Evolutionary conservation across 2,329 filamentous ascomycete species (phyloP), one percentile per base, ranked within the genome.

Genomic region (Xylaria sp.): DNA sequence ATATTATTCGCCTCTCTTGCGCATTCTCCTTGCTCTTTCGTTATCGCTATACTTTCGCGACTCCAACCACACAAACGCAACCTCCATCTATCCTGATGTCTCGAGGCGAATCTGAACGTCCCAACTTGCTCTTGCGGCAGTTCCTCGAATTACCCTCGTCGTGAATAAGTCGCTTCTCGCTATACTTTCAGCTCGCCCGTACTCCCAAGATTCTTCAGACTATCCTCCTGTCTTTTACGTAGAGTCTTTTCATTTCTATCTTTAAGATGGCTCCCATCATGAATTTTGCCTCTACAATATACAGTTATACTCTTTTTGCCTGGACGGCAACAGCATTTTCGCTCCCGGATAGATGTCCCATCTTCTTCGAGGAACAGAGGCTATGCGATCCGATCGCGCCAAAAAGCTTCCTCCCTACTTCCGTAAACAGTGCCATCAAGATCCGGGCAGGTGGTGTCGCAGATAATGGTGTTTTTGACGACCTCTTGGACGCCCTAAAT

Each of bases 401-500:
- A 3, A 67, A 66, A 28, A 74, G 74, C 50, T 77, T 77, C 63
- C 56, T 76, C 12, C 74, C 71, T 45, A 28, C 66, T 41, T 60
- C 69, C 39, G 55, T 73, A 20, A 63, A 39, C 9, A 46, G 50
- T 18, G 30, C 55, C n/a, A 32, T 43, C 6, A 68, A 66, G 28
- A 63, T 45, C 9, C 60, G 57, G 32, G n/a, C 45, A 10, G 18
- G 46, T 34, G 69, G 45, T 34, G 52, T 70, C 34, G 73, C 73
- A 8, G 72, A 76, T 23, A 58, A 72, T 10, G 63, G 68, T 43
- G 72, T 81, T 15, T 80, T 88, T 1, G 80, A 83, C 36, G 79
- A 87, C 68, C 82, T 90, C 23, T 81, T 92, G 55, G 79, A 85
- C 57, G 91, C 93, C 6, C 84, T 97, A 70, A 84, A 89, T 55